Percentiles rank a stretch among this genome's conserved stretches.
phyloP scores from a whole-genome alignment of 768 basidiomycete genomes.

The Melanogaster broomeanus region DNA sequence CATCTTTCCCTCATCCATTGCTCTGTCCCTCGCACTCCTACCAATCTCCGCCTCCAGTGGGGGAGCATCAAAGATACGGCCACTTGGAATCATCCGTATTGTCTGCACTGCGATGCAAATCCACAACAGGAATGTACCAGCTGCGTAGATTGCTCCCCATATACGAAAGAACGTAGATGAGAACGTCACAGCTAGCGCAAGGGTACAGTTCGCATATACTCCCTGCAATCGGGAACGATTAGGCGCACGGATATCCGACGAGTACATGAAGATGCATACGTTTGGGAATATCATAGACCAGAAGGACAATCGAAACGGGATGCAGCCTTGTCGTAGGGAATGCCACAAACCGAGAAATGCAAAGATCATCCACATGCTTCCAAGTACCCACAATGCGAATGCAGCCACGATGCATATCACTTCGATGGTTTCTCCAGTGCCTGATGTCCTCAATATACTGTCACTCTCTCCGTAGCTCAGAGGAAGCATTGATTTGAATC shows the following conservation, averaged over 20 bases:
- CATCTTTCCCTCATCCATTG: slow-evolving; percentile 3
- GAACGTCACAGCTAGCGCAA: slow-evolving; percentile 49
- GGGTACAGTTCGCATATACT: slow-evolving; percentile 68
- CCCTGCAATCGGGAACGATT: slow-evolving; percentile 35
- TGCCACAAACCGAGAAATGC: slow-evolving; percentile 52
- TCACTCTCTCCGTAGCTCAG: slow-evolving; percentile 31
- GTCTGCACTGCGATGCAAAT: slow-evolving; percentile 47
- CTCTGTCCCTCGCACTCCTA: not conserved
- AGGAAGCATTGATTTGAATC: slow-evolving; percentile 41
- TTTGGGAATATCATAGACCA: slow-evolving; percentile 78
- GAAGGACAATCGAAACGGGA: slow-evolving; percentile 57
- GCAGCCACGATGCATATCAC: slow-evolving; percentile 48
- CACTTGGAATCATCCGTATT: slow-evolving; percentile 31
- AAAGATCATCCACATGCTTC: slow-evolving; percentile 62
- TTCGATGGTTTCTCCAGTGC: slow-evolving; percentile 43
- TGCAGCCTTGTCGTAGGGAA: slow-evolving; percentile 38
- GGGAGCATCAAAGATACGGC: slow-evolving; percentile 45
- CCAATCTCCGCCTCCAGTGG: slow-evolving; percentile 36
- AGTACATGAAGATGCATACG: slow-evolving; percentile 35
- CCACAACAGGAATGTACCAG: slow-evolving; percentile 55
- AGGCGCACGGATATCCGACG: not conserved
- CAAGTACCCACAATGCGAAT: slow-evolving; percentile 62
- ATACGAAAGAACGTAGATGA: slow-evolving; percentile 57
- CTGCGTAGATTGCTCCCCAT: slow-evolving; percentile 56
- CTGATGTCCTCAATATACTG: slow-evolving; percentile 34